These are phyloP conservation scores for Backusella morwellensis DNA, from an alignment of 192 early-diverging fungal genomes.

Conservation along the genomic window DNA sequence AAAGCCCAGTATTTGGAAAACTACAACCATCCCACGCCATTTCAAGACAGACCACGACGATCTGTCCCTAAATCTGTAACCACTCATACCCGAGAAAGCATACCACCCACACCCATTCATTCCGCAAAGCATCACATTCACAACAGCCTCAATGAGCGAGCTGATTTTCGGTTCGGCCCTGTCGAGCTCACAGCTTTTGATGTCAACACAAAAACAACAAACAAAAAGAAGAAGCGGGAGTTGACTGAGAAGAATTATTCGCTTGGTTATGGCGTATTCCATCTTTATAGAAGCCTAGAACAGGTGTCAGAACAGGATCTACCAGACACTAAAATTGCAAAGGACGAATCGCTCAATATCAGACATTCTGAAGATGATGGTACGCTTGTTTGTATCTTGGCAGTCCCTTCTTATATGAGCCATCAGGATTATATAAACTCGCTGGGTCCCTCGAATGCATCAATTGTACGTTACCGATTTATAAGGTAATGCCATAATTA, in stretches of 20 bases:
- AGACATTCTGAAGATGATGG: constrained; percentile 26
- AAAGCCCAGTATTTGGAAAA: not conserved
- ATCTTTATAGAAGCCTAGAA: constrained; percentile 58
- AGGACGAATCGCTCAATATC: not conserved
- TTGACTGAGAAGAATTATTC: not conserved
- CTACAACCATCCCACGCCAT: not conserved
- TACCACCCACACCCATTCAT: constrained; percentile 6
- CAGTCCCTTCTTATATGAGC: constrained; percentile 87
- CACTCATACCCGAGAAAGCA: not conserved
- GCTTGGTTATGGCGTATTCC: constrained; percentile 54
- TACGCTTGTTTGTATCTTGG: constrained; percentile 69
- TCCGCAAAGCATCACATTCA: not conserved
- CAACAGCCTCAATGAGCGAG: not conserved
- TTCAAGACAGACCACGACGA: not conserved
- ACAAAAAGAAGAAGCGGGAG: constrained; percentile 11
- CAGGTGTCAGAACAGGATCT: constrained; percentile 39
- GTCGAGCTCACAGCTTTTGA: not conserved
- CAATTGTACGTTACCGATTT: constrained; percentile 75
- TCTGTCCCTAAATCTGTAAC: not conserved
- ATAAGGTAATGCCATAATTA: constrained; percentile 39
- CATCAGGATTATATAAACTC: constrained; percentile 89
- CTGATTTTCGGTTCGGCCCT: constrained; percentile 9
- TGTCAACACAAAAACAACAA: not conserved
- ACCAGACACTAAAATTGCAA: not conserved
- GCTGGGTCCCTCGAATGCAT: constrained; percentile 64